Percentiles rank a stretch among this genome's conserved stretches.
Evolutionary conservation across 257 asterid genomes (phyloP).

Genomic region (Penstemon davidsonii): DNA sequence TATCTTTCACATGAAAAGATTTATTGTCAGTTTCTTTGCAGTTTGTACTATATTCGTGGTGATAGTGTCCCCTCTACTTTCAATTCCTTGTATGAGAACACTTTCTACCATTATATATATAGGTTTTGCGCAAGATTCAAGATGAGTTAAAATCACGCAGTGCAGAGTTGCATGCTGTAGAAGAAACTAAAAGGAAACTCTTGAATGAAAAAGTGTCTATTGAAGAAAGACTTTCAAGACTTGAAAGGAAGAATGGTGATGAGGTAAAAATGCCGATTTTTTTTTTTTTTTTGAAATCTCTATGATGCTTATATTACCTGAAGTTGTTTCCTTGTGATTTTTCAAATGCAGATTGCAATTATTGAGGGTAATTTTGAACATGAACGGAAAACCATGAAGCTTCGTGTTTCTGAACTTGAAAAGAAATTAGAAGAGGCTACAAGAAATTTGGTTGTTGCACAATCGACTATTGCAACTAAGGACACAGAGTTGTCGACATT

Average conservation of each 20-base stretch:
- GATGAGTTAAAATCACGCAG: slow-evolving; percentile 72
- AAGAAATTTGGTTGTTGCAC: slow-evolving; percentile 46
- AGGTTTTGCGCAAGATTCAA: slow-evolving; percentile 79
- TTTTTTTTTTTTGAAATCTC: slow-evolving; percentile 19
- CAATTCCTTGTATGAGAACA: slow-evolving; percentile 3
- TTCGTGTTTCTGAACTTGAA: slow-evolving; percentile 70
- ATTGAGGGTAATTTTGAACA: slow-evolving; percentile 62
- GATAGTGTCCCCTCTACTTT: neutral
- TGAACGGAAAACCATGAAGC: slow-evolving; percentile 61
- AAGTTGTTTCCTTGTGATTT: slow-evolving; percentile 21
- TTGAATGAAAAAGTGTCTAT: slow-evolving; percentile 63
- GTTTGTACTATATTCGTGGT: neutral
- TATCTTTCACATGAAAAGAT: slow-evolving; percentile 1
- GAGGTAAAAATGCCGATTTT: slow-evolving; percentile 45
- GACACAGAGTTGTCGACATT: slow-evolving; percentile 57
- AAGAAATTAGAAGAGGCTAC: slow-evolving; percentile 66
- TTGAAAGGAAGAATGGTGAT: slow-evolving; percentile 60
- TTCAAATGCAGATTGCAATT: slow-evolving; percentile 49
- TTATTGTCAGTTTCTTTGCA: neutral
- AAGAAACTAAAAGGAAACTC: slow-evolving; percentile 75
- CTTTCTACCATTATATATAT: slow-evolving; percentile 16
- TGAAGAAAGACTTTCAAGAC: slow-evolving; percentile 62
- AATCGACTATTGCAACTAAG: slow-evolving; percentile 59
- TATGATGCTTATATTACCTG: slow-evolving; percentile 15
- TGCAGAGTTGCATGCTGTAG: slow-evolving; percentile 67